These are phyloP conservation scores for Zalerion maritima DNA, from an alignment of 495 filamentous ascomycete genomes.

Conservation along the genomic window DNA sequence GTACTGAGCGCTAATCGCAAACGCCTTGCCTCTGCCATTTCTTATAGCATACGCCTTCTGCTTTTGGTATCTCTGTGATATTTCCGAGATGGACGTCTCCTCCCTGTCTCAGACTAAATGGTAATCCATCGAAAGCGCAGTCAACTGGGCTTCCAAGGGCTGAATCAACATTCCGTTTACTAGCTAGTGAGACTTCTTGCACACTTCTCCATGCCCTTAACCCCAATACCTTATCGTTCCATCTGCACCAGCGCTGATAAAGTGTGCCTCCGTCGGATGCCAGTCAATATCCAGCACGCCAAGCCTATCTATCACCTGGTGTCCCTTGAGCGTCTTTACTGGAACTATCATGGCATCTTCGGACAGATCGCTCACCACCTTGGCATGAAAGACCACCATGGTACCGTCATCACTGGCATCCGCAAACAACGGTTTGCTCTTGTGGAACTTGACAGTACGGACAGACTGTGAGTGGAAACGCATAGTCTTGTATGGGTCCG, in stretches of 20 bases:
- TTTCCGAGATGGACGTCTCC: no score
- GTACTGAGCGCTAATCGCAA: no score
- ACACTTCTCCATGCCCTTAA: no score
- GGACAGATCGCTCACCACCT: conserved; percentile 82
- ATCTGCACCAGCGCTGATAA: conserved; percentile 86
- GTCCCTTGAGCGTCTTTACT: conserved; percentile 82
- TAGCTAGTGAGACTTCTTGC: no score
- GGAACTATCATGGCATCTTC: conserved; percentile 94
- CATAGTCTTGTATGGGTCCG: conserved; percentile 85
- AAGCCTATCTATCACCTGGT: conserved; percentile 63
- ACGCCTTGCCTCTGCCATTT: no score
- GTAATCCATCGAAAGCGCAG: no score
- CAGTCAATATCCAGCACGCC: conserved; percentile 91
- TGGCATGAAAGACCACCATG: conserved; percentile 91
- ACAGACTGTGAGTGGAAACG: conserved; percentile 88
- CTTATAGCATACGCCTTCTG: no score
- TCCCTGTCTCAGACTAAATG: no score
- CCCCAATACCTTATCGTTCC: conserved; percentile 77
- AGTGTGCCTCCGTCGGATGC: conserved; percentile 87
- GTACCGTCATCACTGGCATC: conserved; percentile 89
- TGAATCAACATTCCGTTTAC: no score
- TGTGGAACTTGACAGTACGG: conserved; percentile 72
- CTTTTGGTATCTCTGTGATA: no score
- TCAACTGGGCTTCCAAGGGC: no score
- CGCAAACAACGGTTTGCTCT: conserved; percentile 75